Conservation (phyloP, 106 monocot species). For the Allium cepa region DNA sequence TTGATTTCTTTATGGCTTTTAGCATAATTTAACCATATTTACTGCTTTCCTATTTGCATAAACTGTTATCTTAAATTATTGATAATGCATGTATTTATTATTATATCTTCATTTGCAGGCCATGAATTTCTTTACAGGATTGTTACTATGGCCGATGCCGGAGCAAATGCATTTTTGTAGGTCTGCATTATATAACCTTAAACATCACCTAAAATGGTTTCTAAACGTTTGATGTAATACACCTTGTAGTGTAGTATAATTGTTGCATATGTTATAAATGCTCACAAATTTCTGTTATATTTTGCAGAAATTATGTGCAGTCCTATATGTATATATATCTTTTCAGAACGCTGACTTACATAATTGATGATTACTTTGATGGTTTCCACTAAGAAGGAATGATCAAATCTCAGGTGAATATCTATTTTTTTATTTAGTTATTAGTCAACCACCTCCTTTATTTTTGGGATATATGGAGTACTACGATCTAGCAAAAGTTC, state of each 20-base stretch:
- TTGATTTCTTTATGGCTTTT: too few species aligned
- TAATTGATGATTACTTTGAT: constrained; percentile 95
- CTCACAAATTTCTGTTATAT: too few species aligned
- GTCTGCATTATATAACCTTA: constrained; percentile 8
- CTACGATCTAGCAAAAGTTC: not conserved
- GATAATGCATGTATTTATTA: too few species aligned
- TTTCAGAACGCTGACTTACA: constrained; percentile 73
- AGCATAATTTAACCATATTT: too few species aligned
- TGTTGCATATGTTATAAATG: too few species aligned
- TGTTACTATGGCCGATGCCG: constrained; percentile 53
- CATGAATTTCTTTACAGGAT: constrained; percentile 97
- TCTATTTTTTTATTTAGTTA: constrained; percentile 1
- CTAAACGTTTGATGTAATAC: too few species aligned
- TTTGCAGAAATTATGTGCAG: too few species aligned
- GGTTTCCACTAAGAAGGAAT: constrained; percentile 74
- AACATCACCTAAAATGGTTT: not conserved
- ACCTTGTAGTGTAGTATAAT: too few species aligned
- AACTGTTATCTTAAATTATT: too few species aligned
- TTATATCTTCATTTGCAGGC: constrained; percentile 39
- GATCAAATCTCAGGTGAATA: constrained; percentile 95
- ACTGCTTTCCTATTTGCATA: too few species aligned
- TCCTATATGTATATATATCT: too few species aligned
- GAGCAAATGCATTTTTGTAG: constrained; percentile 99
- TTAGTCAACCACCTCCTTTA: not conserved
- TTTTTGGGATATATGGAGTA: not conserved